Evolutionary conservation across 2,329 filamentous ascomycete genomes (phyloP).

Genomic region (Botrytis cinerea): DNA sequence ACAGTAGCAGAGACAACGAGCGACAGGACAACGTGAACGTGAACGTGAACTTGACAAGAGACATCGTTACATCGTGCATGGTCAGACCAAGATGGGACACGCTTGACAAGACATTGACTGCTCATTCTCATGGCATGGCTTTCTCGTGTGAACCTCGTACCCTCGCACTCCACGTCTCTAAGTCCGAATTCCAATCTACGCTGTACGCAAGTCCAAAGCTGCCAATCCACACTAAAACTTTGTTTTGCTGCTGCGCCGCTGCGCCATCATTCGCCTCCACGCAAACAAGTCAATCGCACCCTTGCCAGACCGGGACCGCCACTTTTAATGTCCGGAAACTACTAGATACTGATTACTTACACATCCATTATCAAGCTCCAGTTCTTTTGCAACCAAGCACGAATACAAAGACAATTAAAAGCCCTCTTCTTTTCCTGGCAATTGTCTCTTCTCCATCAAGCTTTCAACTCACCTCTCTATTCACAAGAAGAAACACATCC

Average conservation of each 20-base stretch:
- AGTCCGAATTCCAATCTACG: background rate
- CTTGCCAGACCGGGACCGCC: conserved; percentile 1
- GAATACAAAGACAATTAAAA: conserved; percentile 24
- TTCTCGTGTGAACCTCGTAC: background rate
- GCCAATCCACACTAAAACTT: background rate
- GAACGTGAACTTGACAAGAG: background rate
- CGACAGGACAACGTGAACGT: background rate
- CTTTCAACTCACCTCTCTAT: background rate
- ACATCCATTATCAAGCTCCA: conserved; percentile 10
- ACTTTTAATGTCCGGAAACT: conserved; percentile 20
- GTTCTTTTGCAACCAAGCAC: conserved; percentile 12
- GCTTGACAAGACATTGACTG: background rate
- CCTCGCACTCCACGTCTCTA: background rate
- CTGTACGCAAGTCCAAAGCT: background rate
- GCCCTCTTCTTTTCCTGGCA: background rate
- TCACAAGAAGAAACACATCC: background rate
- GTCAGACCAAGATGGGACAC: background rate
- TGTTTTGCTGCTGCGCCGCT: conserved; percentile 11
- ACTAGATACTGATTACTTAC: background rate
- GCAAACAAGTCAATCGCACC: background rate
- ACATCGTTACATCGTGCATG: background rate
- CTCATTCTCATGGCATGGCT: background rate
- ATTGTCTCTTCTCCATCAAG: conserved; percentile 5
- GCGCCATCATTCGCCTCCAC: conserved; percentile 11
- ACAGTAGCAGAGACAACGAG: background rate